Percentiles rank a stretch among this genome's conserved stretches.
These are phyloP conservation scores for Seiridium unicorne DNA, from an alignment of 2,329 filamentous ascomycete genomes.

Conservation along the genomic window DNA sequence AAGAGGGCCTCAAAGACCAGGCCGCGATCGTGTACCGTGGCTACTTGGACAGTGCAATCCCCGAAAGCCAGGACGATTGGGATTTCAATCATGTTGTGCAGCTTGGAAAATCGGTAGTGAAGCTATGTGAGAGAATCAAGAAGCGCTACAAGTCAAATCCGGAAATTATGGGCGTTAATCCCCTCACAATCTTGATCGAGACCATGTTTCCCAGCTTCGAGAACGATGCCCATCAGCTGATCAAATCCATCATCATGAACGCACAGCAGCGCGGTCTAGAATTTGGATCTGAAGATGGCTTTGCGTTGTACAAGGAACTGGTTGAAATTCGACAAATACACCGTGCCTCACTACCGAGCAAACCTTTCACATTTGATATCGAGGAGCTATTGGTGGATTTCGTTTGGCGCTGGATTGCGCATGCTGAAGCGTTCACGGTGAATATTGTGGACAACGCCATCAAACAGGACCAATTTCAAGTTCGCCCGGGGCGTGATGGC, in stretches of 20 bases:
- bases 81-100: conserved; percentile 88
- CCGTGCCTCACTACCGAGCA: conserved; percentile 66
- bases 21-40: conserved; percentile 78
- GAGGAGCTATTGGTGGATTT: conserved; percentile 86
- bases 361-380: conserved; percentile 81
- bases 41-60: conserved; percentile 77
- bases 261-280: conserved; percentile 69
- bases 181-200: conserved; percentile 69
- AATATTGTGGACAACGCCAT: conserved; percentile 88
- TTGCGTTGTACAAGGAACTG: conserved; percentile 87
- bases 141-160: conserved; percentile 89
- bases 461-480: conserved; percentile 83
- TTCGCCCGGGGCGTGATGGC: conserved; percentile 63
- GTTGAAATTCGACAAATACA: conserved; percentile 83
- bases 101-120: conserved; percentile 81
- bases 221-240: conserved; percentile 81
- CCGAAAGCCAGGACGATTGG: conserved; percentile 79
- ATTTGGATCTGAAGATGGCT: conserved; percentile 86
- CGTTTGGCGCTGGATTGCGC: conserved; percentile 91
- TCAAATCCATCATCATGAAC: conserved; percentile 75
- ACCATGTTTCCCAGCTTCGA: conserved; percentile 89
- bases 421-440: conserved; percentile 75
- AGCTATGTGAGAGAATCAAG: conserved; percentile 82
- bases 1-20: conserved; percentile 69
- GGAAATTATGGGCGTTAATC: conserved; percentile 75